Evolutionary conservation across 2,329 filamentous ascomycete genomes (phyloP), one percentile per base, ranked within the genome.

Genomic region (Neocucurbitaria cava): DNA sequence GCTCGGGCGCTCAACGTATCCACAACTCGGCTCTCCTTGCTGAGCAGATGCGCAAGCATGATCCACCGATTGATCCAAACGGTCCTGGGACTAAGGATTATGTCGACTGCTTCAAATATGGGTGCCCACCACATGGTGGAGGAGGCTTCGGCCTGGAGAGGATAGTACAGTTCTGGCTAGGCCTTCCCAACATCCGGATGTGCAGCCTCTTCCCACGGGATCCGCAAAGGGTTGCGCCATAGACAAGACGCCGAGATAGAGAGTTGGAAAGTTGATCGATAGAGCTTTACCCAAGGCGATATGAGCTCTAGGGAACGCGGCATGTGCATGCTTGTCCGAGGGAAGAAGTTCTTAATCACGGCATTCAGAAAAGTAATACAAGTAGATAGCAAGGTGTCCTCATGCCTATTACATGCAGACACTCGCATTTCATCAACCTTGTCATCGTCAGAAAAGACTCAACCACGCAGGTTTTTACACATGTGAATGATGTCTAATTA

Each of bases 101-200:
- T 67, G 80, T 88, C 60, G 81, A 85, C 65, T 83, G 83, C 57
- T 89, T 89, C 80, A 77, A 82, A 65, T 86, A 87, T 69, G 87
- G 86, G 5, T 87, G 85, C 69, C 81, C 85, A 63, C 85, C 84
- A 24, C 87, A 89, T 73, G 86, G 82, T 7, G 86, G 87, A 67
- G 87, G 86, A 71, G 86, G 87, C 38, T 79, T 89, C 59, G 87
- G 87, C 13, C 70, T 89, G 71, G 87, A 89, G 77, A 78, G 87
- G 30, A 87, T 89, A 66, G 85, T 89, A 52, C 85, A 86, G 79
- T 84, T 88, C 71, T 89, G 85, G 81, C 73, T 89, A 62, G 87
- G 86, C 11, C 70, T 89, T 71, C 85, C 85, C 18, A 87, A 89
- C 63, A 83, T 89, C 44, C 74, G 87, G 31, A 76, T 87, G 73